Percentiles rank a stretch among this genome's conserved stretches.
phyloP scores from a whole-genome alignment of 129 eudicot genomes.

The Mikania micrantha region DNA sequence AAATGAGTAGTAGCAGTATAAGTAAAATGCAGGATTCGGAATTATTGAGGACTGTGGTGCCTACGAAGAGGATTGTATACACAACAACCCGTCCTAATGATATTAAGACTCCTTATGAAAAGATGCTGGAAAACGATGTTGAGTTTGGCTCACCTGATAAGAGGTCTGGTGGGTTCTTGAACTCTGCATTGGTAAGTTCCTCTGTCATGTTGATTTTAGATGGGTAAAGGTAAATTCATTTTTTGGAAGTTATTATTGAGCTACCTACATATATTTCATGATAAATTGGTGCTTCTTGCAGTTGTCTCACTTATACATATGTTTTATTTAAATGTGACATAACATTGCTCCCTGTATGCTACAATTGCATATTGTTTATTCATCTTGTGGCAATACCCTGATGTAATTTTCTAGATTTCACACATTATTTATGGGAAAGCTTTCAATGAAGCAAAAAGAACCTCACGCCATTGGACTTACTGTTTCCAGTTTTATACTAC shows the following conservation, averaged over 20 bases:
- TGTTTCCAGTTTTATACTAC: not conserved
- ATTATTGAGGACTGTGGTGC: constrained; percentile 51
- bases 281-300: not conserved
- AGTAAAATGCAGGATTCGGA: constrained; percentile 75
- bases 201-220: not conserved
- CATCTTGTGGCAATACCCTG: not conserved
- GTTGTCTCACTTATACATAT: not conserved
- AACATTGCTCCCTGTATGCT: not conserved
- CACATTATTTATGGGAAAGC: constrained; percentile 3
- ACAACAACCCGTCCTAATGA: constrained; percentile 87
- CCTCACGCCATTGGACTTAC: not conserved
- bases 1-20: constrained; percentile 13
- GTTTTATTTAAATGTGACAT: not conserved
- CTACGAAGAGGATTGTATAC: constrained; percentile 72
- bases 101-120: constrained; percentile 90
- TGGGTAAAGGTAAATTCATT: not conserved
- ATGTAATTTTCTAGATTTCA: not conserved
- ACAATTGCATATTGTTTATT: not conserved
- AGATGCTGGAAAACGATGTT: constrained; percentile 85
- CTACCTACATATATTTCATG: not conserved
- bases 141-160: constrained; percentile 97
- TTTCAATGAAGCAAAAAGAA: constrained; percentile 10
- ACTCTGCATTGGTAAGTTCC: constrained; percentile 79
- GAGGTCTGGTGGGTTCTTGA: constrained; percentile 91
- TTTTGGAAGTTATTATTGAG: not conserved